phyloP scores from a whole-genome alignment of 306 rosid species.

The Dalbergia cochinchinensis region DNA sequence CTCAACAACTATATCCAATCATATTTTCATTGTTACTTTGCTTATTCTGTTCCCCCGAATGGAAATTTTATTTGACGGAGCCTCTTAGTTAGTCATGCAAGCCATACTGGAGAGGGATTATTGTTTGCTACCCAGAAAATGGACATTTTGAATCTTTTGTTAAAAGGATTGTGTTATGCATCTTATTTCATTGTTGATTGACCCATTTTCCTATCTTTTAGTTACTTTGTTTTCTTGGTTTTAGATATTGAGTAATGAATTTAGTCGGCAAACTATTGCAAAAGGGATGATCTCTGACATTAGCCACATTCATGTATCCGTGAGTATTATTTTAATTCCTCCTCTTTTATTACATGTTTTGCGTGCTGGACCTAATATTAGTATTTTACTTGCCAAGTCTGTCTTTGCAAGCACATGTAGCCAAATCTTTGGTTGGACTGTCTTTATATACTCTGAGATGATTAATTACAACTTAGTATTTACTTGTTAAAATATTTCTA shows the following conservation, averaged over 20 bases:
- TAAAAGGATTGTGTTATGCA: slow-evolving; percentile 21
- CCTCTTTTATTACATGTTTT: slow-evolving; percentile 37
- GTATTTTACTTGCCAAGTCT: slow-evolving; percentile 29
- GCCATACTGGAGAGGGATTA: slow-evolving; percentile 1
- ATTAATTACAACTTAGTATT: slow-evolving; percentile 30
- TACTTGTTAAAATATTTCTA: slow-evolving; percentile 44
- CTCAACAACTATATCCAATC: background rate
- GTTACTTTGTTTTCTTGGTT: slow-evolving; percentile 36
- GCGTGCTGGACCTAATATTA: background rate
- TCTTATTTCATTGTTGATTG: slow-evolving; percentile 23
- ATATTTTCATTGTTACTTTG: background rate
- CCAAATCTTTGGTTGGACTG: slow-evolving; percentile 37
- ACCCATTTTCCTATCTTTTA: slow-evolving; percentile 5
- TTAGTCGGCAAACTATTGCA: slow-evolving; percentile 73
- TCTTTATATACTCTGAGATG: slow-evolving; percentile 2
- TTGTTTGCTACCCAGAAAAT: slow-evolving; percentile 36
- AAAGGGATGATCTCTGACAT: slow-evolving; percentile 78
- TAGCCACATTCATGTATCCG: slow-evolving; percentile 70
- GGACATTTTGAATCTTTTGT: slow-evolving; percentile 21
- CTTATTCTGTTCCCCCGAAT: background rate
- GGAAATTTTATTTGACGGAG: slow-evolving; percentile 8
- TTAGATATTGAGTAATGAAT: slow-evolving; percentile 80
- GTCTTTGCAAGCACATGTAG: background rate
- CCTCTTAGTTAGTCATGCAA: slow-evolving; percentile 4
- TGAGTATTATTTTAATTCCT: slow-evolving; percentile 58